These are phyloP conservation scores for Phalaenopsis aphrodite DNA, from an alignment of 106 monocot species.

Conservation along the genomic window DNA sequence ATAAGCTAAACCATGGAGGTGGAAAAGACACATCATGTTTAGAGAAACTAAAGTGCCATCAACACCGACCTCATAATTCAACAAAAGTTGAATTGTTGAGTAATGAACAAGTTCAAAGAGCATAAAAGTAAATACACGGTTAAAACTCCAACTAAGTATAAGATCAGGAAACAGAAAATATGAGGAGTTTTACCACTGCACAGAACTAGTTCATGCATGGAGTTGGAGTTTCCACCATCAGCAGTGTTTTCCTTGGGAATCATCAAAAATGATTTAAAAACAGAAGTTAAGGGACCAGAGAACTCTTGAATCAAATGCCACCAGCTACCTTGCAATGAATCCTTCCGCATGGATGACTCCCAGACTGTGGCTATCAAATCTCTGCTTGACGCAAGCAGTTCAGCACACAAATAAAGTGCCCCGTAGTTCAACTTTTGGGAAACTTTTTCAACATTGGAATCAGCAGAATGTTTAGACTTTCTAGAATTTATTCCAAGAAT, in stretches of 20 bases:
- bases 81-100: neutral
- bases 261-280: slow-evolving; percentile 33
- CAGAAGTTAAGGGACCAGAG: slow-evolving; percentile 33
- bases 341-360: slow-evolving; percentile 11
- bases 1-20: no score
- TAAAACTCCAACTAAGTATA: neutral
- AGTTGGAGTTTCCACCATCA: slow-evolving; percentile 12
- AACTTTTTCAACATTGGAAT: slow-evolving; percentile 7
- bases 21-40: no score
- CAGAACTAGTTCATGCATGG: slow-evolving; percentile 19
- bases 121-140: neutral
- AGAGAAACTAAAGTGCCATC: no score
- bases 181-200: slow-evolving; percentile 34
- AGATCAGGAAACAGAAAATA: neutral
- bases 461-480: slow-evolving; percentile 9
- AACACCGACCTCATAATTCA: no score
- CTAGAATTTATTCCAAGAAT: slow-evolving; percentile 29
- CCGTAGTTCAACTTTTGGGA: slow-evolving; percentile 32
- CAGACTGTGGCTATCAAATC: slow-evolving; percentile 27
- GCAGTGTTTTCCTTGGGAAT: neutral
- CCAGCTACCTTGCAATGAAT: slow-evolving; percentile 34
- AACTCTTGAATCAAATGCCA: slow-evolving; percentile 43
- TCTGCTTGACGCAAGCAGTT: slow-evolving; percentile 70
- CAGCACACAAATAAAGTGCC: slow-evolving; percentile 69
- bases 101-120: neutral